phyloP scores from a whole-genome alignment of 1,284 basidiomycete species.

The Athelia psychrophila region DNA sequence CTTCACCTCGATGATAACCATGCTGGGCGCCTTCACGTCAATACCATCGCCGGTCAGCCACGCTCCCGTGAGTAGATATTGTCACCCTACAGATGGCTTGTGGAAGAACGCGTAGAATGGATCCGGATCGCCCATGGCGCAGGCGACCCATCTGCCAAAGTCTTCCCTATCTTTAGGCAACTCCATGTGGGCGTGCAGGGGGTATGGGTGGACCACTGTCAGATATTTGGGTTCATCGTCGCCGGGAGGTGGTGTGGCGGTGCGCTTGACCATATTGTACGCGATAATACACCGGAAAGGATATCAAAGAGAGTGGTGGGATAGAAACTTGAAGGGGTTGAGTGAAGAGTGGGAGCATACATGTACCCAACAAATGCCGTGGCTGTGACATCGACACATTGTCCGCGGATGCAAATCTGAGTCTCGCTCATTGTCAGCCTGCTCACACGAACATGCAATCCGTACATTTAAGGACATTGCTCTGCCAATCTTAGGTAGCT shows the following conservation, averaged over 20 bases:
- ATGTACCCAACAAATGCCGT: too few species aligned
- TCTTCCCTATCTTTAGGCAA: constrained; percentile 42
- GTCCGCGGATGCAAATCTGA: too few species aligned
- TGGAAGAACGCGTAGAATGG: constrained; percentile 53
- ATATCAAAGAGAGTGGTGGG: too few species aligned
- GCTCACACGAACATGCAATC: too few species aligned
- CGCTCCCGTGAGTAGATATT: constrained; percentile 46
- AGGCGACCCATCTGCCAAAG: constrained; percentile 64
- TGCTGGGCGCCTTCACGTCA: constrained; percentile 51
- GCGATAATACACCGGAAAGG: too few species aligned
- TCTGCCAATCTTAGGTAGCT: too few species aligned
- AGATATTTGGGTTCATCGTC: constrained; percentile 58
- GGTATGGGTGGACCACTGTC: constrained; percentile 61
- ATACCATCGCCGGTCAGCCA: constrained; percentile 34
- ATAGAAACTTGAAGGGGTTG: too few species aligned
- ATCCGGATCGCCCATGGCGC: constrained; percentile 47
- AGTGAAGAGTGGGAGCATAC: too few species aligned
- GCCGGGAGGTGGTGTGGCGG: constrained; percentile 50
- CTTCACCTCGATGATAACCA: constrained; percentile 60
- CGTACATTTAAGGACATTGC: too few species aligned
- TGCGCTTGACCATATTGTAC: constrained; percentile 52
- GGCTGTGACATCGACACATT: too few species aligned
- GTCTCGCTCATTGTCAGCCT: too few species aligned
- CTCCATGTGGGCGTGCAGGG: constrained; percentile 52
- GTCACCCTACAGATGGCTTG: constrained; percentile 55